A percentile compares a stretch with the other conserved stretches of the same genome.
phyloP scores from a whole-genome alignment of 495 filamentous ascomycete genomes.

The Penicillium turbatum region DNA sequence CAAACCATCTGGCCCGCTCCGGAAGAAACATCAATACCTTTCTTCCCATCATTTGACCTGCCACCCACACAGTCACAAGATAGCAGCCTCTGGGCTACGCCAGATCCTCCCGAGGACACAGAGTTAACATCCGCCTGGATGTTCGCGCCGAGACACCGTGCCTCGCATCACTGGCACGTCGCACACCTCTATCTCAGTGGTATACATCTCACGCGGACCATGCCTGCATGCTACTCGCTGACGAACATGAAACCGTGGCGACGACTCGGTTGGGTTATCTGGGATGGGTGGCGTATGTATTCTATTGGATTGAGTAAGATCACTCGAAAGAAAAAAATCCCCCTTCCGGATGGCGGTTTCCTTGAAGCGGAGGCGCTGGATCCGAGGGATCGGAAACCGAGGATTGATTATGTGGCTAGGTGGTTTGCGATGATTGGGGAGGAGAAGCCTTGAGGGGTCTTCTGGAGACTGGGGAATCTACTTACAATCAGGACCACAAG shows the following conservation, averaged over 20 bases:
- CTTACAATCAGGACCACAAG: too few relatives aligned
- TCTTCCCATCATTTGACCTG: not conserved
- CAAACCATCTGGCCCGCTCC: not conserved
- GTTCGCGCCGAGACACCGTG: not conserved
- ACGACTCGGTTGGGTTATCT: not conserved
- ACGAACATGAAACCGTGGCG: not conserved
- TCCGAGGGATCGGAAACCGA: too few relatives aligned
- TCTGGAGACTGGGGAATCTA: too few relatives aligned
- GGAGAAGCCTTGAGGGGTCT: too few relatives aligned
- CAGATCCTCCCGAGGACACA: not conserved
- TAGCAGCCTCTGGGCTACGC: not conserved
- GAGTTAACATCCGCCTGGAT: not conserved
- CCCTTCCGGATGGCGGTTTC: too few relatives aligned
- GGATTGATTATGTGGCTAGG: too few relatives aligned
- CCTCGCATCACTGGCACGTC: not conserved
- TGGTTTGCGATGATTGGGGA: too few relatives aligned
- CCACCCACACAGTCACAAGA: not conserved
- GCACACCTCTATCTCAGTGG: not conserved
- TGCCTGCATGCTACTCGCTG: not conserved
- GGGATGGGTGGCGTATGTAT: not conserved
- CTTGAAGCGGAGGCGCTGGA: too few relatives aligned
- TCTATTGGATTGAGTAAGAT: not conserved
- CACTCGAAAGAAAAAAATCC: too few relatives aligned
- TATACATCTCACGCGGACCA: not conserved
- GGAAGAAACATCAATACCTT: not conserved